Evolutionary conservation across 768 basidiomycete genomes (phyloP), one percentile per base, ranked within the genome.

Genomic region (Punctularia strigosozonata): DNA sequence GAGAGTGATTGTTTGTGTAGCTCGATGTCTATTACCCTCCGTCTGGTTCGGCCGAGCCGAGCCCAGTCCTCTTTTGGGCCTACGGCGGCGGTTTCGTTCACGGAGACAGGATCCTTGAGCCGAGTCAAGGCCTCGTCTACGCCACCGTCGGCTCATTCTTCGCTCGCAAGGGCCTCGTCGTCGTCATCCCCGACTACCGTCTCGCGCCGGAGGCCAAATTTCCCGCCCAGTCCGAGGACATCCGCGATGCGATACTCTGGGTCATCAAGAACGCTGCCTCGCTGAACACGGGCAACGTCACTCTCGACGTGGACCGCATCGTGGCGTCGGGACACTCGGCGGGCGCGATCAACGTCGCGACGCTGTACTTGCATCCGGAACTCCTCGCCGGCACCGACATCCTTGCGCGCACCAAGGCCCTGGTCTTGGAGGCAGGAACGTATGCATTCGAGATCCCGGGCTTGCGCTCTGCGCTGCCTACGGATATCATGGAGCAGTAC

Each of bases 101-200:
- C 0, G 80, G 80, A 1, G 58, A 61, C 0, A 68, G 74, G n/a
- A 63, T 57, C 6, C 50, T 70, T 30, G 59, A 66, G 1, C 55
- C 64, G 6, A 67, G 75, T 0, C 60, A 61, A 31, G 66, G 71
- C 31, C 63, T 79, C 34, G 61, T 54, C 7, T 80, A 80, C 49
- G 61, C 63, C n/a, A 69, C 67, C 42, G 46, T 81, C 6, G 80
- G 71, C 0, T 58, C 75, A 3, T 82, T 71, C 61, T 83, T 73
- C 54, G 73, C 79, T 0, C 60, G 62, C 6, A 62, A 55, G 13
- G 79, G 79, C 0, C 68, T 77, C 56, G 43, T 80, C 45, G 71
- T 71, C n/a, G 58, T 80, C 46, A 73, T 83, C 44, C 68, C 80
- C 1, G 77, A 83, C 57, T 82, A 83, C 46, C 72, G 77, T 0